These are phyloP conservation scores for Sutorius australiensis DNA, from an alignment of 768 basidiomycete species.

Conservation along the genomic window DNA sequence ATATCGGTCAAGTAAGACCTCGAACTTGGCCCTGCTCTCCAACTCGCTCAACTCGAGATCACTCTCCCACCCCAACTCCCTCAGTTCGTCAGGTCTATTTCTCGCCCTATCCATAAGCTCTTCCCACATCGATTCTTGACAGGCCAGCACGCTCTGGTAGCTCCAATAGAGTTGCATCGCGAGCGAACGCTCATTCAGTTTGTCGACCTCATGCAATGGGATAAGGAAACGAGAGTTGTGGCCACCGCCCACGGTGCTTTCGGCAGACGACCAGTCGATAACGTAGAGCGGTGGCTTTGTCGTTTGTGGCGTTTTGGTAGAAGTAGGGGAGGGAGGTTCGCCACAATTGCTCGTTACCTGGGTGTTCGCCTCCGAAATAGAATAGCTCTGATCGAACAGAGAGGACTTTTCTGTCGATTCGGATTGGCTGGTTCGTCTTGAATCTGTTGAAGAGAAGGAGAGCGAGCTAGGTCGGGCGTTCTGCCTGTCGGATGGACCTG, in stretches of 20 bases:
- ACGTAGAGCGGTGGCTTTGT: conserved; percentile 35
- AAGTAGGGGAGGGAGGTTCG: conserved; percentile 21
- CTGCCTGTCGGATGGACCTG: conserved; percentile 10
- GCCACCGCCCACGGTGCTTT: conserved; percentile 35
- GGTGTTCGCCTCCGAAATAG: conserved; percentile 25
- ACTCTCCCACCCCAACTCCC: conserved; percentile 66
- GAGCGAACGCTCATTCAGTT: conserved; percentile 54
- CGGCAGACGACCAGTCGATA: conserved; percentile 46
- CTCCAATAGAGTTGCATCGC: conserved; percentile 69
- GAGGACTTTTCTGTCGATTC: conserved; percentile 33
- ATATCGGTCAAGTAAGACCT: conserved; percentile 56
- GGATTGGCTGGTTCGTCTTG: conserved; percentile 32
- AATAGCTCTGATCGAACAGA: conserved; percentile 28
- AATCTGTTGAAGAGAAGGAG: conserved; percentile 51
- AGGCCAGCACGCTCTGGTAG: conserved; percentile 59
- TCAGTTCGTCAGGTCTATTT: conserved; percentile 50
- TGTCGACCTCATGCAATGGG: conserved; percentile 40
- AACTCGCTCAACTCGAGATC: conserved; percentile 58
- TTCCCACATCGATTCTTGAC: conserved; percentile 77
- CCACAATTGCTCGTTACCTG: conserved; percentile 18
- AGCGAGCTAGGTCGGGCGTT: conserved; percentile 41
- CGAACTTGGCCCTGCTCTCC: conserved; percentile 55
- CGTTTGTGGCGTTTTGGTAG: conserved; percentile 3
- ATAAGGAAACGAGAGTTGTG: conserved; percentile 36
- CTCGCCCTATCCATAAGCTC: conserved; percentile 60